Base-by-base conservation (phyloP, 306 rosid genomes). In the Rubus idaeus region DNA sequence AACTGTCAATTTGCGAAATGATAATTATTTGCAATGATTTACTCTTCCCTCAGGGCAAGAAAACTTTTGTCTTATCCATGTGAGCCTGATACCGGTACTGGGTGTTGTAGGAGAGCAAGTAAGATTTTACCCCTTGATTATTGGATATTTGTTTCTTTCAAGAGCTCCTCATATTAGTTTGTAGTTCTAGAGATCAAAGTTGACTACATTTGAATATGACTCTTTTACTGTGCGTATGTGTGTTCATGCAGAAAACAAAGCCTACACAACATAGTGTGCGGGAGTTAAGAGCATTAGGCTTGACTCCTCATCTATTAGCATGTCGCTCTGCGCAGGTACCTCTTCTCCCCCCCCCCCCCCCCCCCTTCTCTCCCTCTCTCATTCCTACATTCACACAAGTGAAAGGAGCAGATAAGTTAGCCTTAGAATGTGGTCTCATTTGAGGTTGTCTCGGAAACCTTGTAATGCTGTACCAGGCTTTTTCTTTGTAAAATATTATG, bases 31-130 rank as follows among this genome's bases (percentile, higher is more conserved):
- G 56, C 69, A 5, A 11, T 17, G 7, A 61, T 79, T 68, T 73
- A 62, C 80, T 80, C 80, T 30, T 77, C 86, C 75, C 57, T 70
- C 96, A 92, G 99, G 99, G 68, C 90, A 86, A 73, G 87, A 91
- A 79, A 92, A 92, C 87, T 96, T 96, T 84, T 96, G 99, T 78
- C 99, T 96, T 77, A 79, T 96, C 85, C 99, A 96, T 80, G 99
- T 96, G 86, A 96, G 99, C 97, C 77, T 96, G 79, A 90, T 96
- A 77, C 99, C 98, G 17, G 97, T 96, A 71, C 71, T 92, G 86
- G 90, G 99, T 77, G 97, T 92, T 77, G 99, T 96, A 80, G 99
- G 99, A 76, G 99, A 96, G 87, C 99, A 96, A 83, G 99, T 96
- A 92, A 85, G 83, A 75, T 76, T 80, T 62, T 57, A 3, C 10